Evolutionary conservation across 2,329 filamentous ascomycete genomes (phyloP), one percentile per base, ranked within the genome.

Genomic region (Davidsoniella neocaledoniae): DNA sequence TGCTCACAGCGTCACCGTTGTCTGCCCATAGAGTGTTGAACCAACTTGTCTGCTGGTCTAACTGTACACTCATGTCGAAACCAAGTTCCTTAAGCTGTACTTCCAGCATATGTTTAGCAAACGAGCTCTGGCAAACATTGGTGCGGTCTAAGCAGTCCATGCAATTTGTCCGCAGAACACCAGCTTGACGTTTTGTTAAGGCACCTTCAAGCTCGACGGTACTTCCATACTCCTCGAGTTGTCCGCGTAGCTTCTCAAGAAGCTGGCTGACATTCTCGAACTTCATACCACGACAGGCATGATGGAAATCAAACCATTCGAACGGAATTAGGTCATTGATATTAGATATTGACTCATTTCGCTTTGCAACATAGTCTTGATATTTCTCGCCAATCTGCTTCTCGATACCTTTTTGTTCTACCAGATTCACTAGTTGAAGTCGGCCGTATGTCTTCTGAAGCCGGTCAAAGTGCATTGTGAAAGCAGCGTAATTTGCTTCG

Each of bases 81-180:
- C 83, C 84, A 54, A 93, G 79, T 17, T 76, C 71, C 51, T 76
- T 81, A 2, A 98, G 70, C 59, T 95, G 86, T 29, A 73, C 62
- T 56, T 95, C 86, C 2, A 98, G 71, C 56, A 86, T 83, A 59
- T 82, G 78, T 59, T 86, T 84, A 4, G 77, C 91, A 61, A 88
- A 88, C 0, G 87, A 91, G 59, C 86, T 94, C 64, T 96, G 90
- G 39, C 88, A 87, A 19, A 98, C 88, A 57, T 96, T 96, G 2
- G 91, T 98, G 19, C 91, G 78, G 62, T 98, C 91, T 8, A 98
- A 69, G 58, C 91, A 98, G 60, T 98, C 91, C 91, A 98, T 96
- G 63, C 91, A 98, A 60, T 98, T 98, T 1, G 87, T 95, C 50
- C 91, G 75, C n/a, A 96, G 63, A 5, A 94, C 76, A 1, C 88